These are phyloP conservation scores for Neurospora sp. DNA, from an alignment of 495 filamentous ascomycete genomes.

Conservation along the genomic window DNA sequence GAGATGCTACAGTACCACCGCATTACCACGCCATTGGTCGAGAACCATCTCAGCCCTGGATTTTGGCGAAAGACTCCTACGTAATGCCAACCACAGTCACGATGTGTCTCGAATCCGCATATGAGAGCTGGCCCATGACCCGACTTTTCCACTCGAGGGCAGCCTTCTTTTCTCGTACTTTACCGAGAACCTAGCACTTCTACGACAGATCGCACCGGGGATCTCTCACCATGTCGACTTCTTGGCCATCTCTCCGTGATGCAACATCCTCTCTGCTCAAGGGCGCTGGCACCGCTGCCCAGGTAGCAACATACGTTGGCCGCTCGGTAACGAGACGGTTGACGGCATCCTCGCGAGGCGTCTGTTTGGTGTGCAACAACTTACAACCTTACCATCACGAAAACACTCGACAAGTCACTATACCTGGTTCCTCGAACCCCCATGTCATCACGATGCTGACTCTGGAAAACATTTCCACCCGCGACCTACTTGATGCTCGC, in stretches of 20 bases:
- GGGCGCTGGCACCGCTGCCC: neutral
- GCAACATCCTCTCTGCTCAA: neutral
- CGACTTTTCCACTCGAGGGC: neutral
- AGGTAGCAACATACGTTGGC: neutral
- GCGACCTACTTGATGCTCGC: neutral
- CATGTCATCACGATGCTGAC: neutral
- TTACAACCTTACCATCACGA: neutral
- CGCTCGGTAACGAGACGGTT: slow-evolving; percentile 36
- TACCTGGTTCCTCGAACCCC: neutral
- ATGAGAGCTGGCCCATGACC: neutral
- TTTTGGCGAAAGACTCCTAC: neutral
- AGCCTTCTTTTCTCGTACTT: neutral
- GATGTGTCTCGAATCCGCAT: neutral
- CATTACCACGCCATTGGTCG: neutral
- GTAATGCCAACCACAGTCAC: neutral
- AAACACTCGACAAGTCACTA: neutral
- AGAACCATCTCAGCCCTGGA: neutral
- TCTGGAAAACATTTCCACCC: neutral
- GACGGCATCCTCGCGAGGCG: slow-evolving; percentile 5
- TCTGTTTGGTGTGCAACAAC: neutral
- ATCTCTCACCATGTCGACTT: neutral
- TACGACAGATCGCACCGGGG: neutral
- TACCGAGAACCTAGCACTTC: neutral
- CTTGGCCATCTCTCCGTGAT: neutral
- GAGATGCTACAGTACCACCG: neutral